Evolutionary conservation across 75 land plant genomes (phyloP).

Genomic region (Cryptomeria japonica): DNA sequence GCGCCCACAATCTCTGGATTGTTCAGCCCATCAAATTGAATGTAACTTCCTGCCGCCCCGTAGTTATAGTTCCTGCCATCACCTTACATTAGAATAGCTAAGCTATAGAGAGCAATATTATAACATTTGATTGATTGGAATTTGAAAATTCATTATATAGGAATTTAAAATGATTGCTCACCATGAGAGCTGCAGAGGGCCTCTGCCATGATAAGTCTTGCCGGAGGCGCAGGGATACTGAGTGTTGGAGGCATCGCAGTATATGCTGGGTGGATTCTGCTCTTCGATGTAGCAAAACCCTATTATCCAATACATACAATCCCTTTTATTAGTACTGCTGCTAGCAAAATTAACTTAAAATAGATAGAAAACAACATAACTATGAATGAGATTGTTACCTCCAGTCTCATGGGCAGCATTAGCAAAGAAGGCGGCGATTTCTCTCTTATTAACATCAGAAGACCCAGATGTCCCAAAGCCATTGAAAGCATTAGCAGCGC

Average conservation of each 20-base stretch:
- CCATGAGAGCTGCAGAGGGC: not conserved
- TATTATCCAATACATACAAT: not conserved
- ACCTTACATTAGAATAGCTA: not conserved
- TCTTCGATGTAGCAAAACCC: not conserved
- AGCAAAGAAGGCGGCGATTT: slow-evolving; percentile 66
- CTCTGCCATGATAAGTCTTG: not conserved
- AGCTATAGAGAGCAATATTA: no score
- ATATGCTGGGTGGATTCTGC: not conserved
- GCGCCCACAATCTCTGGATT: no score
- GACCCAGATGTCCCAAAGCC: slow-evolving; percentile 40
- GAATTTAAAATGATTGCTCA: not conserved
- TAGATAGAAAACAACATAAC: not conserved
- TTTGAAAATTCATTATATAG: no score
- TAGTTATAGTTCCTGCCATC: slow-evolving; percentile 71
- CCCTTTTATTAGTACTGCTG: no score
- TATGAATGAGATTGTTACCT: not conserved
- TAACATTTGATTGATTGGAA: not conserved
- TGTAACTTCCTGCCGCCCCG: slow-evolving; percentile 34
- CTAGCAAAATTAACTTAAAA: no score
- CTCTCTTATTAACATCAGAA: slow-evolving; percentile 33
- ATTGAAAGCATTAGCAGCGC: slow-evolving; percentile 29
- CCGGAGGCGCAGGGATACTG: not conserved
- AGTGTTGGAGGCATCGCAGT: not conserved
- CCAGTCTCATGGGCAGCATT: no score
- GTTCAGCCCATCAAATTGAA: no score